Evolutionary conservation across 352 stramenopile genomes (phyloP), one percentile per base, ranked within the genome.

Genomic region (Globisporangium paroecandrum): DNA sequence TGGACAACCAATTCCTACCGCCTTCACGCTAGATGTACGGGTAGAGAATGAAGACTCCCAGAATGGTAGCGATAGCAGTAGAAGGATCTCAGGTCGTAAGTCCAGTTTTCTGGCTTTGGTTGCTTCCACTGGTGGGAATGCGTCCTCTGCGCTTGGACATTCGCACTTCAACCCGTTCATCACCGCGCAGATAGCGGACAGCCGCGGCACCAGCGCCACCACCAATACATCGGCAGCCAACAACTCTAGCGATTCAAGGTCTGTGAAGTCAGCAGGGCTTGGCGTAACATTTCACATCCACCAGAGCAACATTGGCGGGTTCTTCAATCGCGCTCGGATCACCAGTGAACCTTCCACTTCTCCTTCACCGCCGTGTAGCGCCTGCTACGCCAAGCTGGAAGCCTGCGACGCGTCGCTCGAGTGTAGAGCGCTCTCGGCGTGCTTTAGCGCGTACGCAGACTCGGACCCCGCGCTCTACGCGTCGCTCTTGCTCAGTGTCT

Each of bases 381-480:
- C 38, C 25, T 69, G 54, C 43, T 51, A 29, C 3, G 36, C 27
- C 29, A 27, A 46, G 7, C 10, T 69, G 36, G n/a, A 46, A 27
- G 24, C 20, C 20, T 69, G 63, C 22, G 36, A 62, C 7, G 27
- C 22, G 1, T 63, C 53, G 6, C 25, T 69, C 54, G 63, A 69
- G 41, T 69, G 63, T n/a, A 41, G 38, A 20, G 63, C 63, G 22
- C 29, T 69, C 38, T 61, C 63, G 1, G 10, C 63, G 56, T 69
- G 63, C 38, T 61, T 69, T 25, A 18, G 54, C 5, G 29, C 54
- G 18, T 41, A 38, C 25, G 25, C 18, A 13, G 51, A 63, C n/a
- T 25, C 34, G 4, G 18, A 63, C 12, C 56, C 56, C 1, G 20
- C 56, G 18, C 49, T 69, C 25, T 63, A 64, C 54, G 38, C 64